A percentile compares a stretch with the other conserved stretches of the same genome.
Conservation (phyloP, 345 rosid species). For the Pistacia vera region DNA sequence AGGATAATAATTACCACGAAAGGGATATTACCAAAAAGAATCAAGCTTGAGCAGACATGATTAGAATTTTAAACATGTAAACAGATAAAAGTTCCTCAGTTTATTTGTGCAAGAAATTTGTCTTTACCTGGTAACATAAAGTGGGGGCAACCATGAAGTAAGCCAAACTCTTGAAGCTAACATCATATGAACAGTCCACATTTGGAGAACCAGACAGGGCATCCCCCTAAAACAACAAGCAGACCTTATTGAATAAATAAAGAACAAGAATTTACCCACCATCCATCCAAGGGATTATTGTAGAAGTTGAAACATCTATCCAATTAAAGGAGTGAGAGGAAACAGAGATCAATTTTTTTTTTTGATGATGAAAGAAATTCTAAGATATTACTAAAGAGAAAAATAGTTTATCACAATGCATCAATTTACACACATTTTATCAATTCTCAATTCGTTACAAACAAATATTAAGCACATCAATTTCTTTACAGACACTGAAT, state of each 20-base stretch:
- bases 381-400: neutral
- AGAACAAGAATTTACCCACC: conserved; percentile 7
- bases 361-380: neutral
- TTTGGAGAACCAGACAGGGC: conserved; percentile 24
- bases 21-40: neutral
- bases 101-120: conserved; percentile 8
- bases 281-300: neutral
- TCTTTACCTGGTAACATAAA: conserved; percentile 89
- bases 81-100: neutral
- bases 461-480: neutral
- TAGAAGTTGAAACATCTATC: neutral
- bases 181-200: conserved; percentile 46
- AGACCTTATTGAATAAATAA: conserved; percentile 13
- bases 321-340: neutral
- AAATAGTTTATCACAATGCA: neutral
- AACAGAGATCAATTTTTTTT: neutral
- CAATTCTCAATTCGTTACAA: neutral
- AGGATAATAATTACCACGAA: neutral
- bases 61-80: neutral
- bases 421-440: neutral
- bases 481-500: neutral
- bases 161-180: conserved; percentile 72
- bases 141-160: conserved; percentile 99
- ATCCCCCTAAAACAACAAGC: conserved; percentile 48
- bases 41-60: neutral